Conservation (phyloP, 2,329 filamentous ascomycete genomes). For the Aspergillus sp. region DNA sequence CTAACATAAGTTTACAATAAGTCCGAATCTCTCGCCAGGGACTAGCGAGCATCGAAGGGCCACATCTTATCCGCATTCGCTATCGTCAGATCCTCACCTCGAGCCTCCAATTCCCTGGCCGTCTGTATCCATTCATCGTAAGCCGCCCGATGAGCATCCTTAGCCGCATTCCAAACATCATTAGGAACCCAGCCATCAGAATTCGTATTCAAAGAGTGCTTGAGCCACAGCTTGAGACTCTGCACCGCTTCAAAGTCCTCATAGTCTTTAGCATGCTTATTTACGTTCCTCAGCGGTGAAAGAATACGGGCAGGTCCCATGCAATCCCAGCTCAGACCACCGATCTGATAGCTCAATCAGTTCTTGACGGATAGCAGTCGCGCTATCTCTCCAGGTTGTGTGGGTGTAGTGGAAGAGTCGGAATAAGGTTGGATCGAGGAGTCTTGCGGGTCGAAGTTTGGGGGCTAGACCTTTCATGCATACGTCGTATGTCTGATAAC, state of each 20-base stretch:
- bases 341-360: slow-evolving; percentile 32
- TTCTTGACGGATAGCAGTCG: slow-evolving; percentile 31
- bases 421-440: slow-evolving; percentile 32
- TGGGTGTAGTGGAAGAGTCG: slow-evolving; percentile 36
- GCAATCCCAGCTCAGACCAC: slow-evolving; percentile 29
- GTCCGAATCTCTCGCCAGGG: no score
- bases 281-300: slow-evolving; percentile 29
- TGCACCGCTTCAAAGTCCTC: slow-evolving; percentile 35
- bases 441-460: slow-evolving; percentile 29
- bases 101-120: no score
- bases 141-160: slow-evolving; percentile 28
- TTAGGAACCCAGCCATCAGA: slow-evolving; percentile 38
- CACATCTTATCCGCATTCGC: no score
- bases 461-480: slow-evolving; percentile 25
- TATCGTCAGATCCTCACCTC: no score
- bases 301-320: slow-evolving; percentile 29
- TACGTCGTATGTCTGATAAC: slow-evolving; percentile 34
- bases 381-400: slow-evolving; percentile 32
- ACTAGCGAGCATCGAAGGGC: no score
- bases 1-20: no score
- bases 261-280: slow-evolving; percentile 28
- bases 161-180: slow-evolving; percentile 33
- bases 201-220: slow-evolving; percentile 27
- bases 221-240: slow-evolving; percentile 33
- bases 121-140: slow-evolving; percentile 33